Percentiles rank a stretch among this genome's conserved stretches.
Evolutionary conservation across 169 alveolate species (phyloP).

Genomic region (Plasmodium blacklocki): DNA sequence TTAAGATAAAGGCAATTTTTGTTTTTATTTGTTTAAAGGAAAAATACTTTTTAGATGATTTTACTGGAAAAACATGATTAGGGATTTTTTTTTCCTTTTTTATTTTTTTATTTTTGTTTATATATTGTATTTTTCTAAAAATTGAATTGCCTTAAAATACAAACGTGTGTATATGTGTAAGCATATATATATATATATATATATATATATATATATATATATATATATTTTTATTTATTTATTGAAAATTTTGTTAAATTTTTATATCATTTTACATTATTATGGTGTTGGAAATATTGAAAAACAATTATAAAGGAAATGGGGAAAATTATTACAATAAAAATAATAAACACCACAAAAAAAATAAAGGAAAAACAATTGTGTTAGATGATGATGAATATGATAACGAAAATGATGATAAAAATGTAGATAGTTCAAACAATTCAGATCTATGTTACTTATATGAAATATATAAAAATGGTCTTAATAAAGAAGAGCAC

Average conservation of each 20-base stretch:
- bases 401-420: slow-evolving; percentile 39
- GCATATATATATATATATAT: slow-evolving; percentile 7
- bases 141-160: slow-evolving; percentile 13
- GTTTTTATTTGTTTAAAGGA: slow-evolving; percentile 25
- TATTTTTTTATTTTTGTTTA: slow-evolving; percentile 10
- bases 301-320: slow-evolving; percentile 66
- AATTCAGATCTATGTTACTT: slow-evolving; percentile 18
- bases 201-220: slow-evolving; percentile 4
- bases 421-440: slow-evolving; percentile 44
- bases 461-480: slow-evolving; percentile 13
- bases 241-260: slow-evolving; percentile 18
- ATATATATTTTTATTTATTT: slow-evolving; percentile 9
- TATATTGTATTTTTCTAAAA: slow-evolving; percentile 11
- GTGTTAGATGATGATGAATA: slow-evolving; percentile 41
- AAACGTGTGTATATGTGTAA: slow-evolving; percentile 11
- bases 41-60: slow-evolving; percentile 50
- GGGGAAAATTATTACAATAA: slow-evolving; percentile 53
- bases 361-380: slow-evolving; percentile 22
- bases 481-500: slow-evolving; percentile 4
- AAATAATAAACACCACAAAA: slow-evolving; percentile 26
- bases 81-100: slow-evolving; percentile 4
- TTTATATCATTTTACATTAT: slow-evolving; percentile 5
- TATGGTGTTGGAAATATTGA: slow-evolving; percentile 58
- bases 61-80: slow-evolving; percentile 13
- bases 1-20: slow-evolving; percentile 38